phyloP scores from a whole-genome alignment of 345 rosid genomes.

The Draba incana region DNA sequence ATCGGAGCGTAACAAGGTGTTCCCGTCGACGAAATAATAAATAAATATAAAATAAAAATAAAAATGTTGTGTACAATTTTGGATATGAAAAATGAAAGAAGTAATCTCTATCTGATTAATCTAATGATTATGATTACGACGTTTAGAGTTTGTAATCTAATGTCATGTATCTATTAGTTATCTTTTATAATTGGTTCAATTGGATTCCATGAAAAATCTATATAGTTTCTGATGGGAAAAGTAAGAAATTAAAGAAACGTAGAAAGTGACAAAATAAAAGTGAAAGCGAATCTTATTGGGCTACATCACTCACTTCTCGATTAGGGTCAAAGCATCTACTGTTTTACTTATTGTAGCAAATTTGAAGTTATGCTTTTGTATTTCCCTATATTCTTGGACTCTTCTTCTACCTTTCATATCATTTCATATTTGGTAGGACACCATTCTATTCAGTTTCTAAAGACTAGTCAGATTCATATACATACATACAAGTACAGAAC shows the following conservation, averaged over 20 bases:
- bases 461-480: conserved; percentile 38
- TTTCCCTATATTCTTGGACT: conserved; percentile 35
- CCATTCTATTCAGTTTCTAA: conserved; percentile 19
- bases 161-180: conserved; percentile 10
- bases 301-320: conserved; percentile 32
- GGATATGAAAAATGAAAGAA: conserved; percentile 19
- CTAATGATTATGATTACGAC: conserved; percentile 24
- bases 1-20: conserved; percentile 56
- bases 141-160: conserved; percentile 1
- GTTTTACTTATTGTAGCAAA: conserved; percentile 30
- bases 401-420: conserved; percentile 34
- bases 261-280: conserved; percentile 28
- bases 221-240: not conserved
- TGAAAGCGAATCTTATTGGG: conserved; percentile 33
- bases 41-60: not conserved
- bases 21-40: conserved; percentile 44
- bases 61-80: conserved; percentile 26
- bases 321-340: conserved; percentile 38
- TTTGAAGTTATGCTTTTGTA: conserved; percentile 36
- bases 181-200: not conserved
- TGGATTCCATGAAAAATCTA: conserved; percentile 3
- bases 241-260: not conserved
- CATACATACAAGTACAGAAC: not conserved
- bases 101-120: conserved; percentile 9
- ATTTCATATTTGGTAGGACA: conserved; percentile 35